Evolutionary conservation across 164 flowering plant genomes (phyloP).

Genomic region (Magnolia kwangsiensis): DNA sequence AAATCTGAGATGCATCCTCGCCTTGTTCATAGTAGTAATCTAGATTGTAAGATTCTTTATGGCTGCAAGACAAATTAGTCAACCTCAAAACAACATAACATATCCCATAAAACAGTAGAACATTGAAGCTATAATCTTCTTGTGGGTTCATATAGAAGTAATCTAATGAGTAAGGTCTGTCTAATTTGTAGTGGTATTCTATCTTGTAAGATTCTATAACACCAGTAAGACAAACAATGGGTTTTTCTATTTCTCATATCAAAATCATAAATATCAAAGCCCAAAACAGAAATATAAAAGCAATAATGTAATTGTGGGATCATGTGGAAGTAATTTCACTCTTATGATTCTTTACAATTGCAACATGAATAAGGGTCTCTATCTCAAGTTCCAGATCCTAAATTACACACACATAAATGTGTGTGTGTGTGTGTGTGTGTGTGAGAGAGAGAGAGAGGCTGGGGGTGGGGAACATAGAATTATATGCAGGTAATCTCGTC

Average conservation of each 20-base stretch:
- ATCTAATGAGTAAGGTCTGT: too few relatives aligned
- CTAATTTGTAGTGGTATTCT: background rate
- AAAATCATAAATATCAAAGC: background rate
- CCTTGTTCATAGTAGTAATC: slow-evolving; percentile 57
- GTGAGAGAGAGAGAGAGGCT: background rate
- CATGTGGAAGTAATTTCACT: background rate
- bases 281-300: background rate
- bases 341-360: background rate
- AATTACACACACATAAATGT: too few relatives aligned
- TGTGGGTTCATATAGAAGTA: background rate
- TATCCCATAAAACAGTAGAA: background rate
- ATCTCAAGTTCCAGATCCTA: background rate
- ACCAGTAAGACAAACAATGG: too few relatives aligned
- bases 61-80: slow-evolving; percentile 19
- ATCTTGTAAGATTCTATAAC: background rate
- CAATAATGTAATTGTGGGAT: background rate
- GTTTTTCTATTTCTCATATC: background rate
- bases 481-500: background rate
- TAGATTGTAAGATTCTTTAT: slow-evolving; percentile 40
- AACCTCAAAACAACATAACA: background rate
- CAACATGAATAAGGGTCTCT: background rate
- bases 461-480: background rate
- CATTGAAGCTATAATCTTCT: background rate
- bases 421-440: too few relatives aligned
- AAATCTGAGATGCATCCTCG: slow-evolving; percentile 37